Percentiles rank a stretch among this genome's conserved stretches.
These are phyloP conservation scores for Magnaporthiopsis poae DNA, from an alignment of 2,329 filamentous ascomycete genomes.

Conservation along the genomic window DNA sequence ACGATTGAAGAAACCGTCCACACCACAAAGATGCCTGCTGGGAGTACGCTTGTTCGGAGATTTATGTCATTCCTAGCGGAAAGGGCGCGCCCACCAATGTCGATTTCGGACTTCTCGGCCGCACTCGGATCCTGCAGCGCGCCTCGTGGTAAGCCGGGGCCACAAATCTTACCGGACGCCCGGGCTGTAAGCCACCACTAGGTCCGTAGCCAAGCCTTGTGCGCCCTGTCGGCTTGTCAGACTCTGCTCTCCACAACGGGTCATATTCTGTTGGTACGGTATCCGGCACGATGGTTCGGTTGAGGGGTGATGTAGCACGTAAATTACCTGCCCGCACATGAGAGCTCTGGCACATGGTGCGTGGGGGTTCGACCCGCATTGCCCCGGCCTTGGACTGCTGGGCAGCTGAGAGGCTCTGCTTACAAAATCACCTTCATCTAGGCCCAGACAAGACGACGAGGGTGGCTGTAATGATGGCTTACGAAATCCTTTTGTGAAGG, in stretches of 20 bases:
- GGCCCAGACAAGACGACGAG: too few relatives aligned
- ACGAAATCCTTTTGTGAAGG: background rate
- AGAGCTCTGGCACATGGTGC: background rate
- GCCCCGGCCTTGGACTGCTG: background rate
- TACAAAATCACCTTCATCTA: background rate
- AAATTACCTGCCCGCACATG: background rate
- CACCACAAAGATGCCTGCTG: background rate
- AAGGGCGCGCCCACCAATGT: background rate
- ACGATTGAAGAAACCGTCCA: background rate
- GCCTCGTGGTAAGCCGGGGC: background rate
- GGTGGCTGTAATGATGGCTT: background rate
- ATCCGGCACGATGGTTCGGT: background rate
- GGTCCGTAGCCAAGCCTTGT: background rate
- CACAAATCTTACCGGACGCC: background rate
- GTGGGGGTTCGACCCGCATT: background rate
- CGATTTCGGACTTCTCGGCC: background rate
- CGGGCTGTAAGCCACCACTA: background rate
- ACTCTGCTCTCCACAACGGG: background rate
- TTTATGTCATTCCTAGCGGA: background rate
- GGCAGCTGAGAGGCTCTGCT: background rate
- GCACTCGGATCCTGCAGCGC: background rate
- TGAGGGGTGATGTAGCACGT: background rate
- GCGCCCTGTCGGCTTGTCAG: conserved; percentile 13
- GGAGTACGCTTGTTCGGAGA: background rate
- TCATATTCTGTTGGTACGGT: background rate